A percentile compares a stretch with the other conserved stretches of the same genome.
Conservation (phyloP, 345 rosid species). For the Xanthoceras sorbifolium region DNA sequence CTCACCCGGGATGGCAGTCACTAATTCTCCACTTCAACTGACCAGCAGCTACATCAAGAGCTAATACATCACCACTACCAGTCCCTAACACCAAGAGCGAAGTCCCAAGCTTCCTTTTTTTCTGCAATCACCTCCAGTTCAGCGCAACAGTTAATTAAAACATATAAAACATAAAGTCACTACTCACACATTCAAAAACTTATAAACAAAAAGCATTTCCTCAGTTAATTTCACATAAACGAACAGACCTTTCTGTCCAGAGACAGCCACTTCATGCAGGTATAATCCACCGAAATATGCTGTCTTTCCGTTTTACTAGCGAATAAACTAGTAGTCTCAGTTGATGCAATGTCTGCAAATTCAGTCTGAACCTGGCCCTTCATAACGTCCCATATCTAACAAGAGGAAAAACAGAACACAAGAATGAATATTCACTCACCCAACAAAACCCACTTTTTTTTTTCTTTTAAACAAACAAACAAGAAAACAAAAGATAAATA, state of each 20-base stretch:
- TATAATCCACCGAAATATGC: conserved; percentile 72
- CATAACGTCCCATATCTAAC: conserved; percentile 74
- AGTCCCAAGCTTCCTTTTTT: conserved; percentile 70
- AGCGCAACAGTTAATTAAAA: conserved; percentile 12
- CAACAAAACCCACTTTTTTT: not conserved
- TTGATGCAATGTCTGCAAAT: conserved; percentile 69
- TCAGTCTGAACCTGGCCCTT: conserved; percentile 76
- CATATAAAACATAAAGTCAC: not conserved
- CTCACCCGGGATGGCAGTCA: conserved; percentile 98
- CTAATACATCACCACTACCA: conserved; percentile 88
- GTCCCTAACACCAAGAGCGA: conserved; percentile 78
- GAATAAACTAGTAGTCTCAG: conserved; percentile 33
- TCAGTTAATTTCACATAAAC: not conserved
- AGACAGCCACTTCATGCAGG: conserved; percentile 84
- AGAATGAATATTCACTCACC: not conserved
- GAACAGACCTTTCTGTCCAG: conserved; percentile 54
- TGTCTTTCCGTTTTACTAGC: conserved; percentile 51
- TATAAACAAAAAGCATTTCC: not conserved
- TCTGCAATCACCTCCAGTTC: conserved; percentile 44
- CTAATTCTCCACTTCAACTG: conserved; percentile 78
- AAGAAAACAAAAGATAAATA: not conserved
- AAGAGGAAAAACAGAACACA: conserved; percentile 13
- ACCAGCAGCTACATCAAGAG: conserved; percentile 93
- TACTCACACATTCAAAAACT: not conserved
- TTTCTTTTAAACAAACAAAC: not conserved